Base-by-base conservation (phyloP, 2,329 filamentous ascomycete species). In the Cladophialophora yegresii region DNA sequence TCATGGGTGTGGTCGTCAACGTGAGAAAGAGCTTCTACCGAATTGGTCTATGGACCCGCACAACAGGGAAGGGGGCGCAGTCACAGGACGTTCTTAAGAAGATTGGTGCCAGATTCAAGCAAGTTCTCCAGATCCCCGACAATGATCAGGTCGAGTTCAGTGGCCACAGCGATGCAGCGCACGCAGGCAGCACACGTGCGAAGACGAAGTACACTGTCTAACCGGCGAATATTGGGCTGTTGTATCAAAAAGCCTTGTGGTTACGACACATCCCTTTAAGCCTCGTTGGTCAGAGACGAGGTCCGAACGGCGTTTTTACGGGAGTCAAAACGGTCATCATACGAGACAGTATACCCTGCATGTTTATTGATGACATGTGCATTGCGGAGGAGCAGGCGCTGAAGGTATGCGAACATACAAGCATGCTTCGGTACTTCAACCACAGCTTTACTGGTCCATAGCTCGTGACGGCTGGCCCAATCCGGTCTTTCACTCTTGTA, bases 21-120 rank as follows among this genome's bases (percentile, higher is more conserved):
- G 93, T 99, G 65, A 90, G 95, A 79, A 97, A 96, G 83, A 93
- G 90, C 58, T 98, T 99, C 83, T 99, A 92, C 85, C 91, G 95
- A 82, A 90, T 99, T 72, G 93, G 93, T 76, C 87, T 98, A 72
- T 99, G 96, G 95, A 99, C 95, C 69, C 90, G 92, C 74, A 96
- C 93, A 64, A 92, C 92, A 61, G 93, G 93, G 75, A 93, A 93
- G 83, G 51, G 51, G 12, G 87, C 86, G 65, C 95, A 96, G 84
- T 91, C 91, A 75, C 90, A 89, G 80, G 90, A 95, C 62, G 85
- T 93, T 54, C 85, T 99, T 63, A 82, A 90, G 81, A 85, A 86
- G 73, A 96, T 99, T 73, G 95, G 95, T 72, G 85, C 84, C 71
- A 88, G 89, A 70, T 97, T 99, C 87, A 99, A 99, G 87, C 89